Conservation (phyloP, 148 eudicot genomes). For the Cornus suecica region DNA sequence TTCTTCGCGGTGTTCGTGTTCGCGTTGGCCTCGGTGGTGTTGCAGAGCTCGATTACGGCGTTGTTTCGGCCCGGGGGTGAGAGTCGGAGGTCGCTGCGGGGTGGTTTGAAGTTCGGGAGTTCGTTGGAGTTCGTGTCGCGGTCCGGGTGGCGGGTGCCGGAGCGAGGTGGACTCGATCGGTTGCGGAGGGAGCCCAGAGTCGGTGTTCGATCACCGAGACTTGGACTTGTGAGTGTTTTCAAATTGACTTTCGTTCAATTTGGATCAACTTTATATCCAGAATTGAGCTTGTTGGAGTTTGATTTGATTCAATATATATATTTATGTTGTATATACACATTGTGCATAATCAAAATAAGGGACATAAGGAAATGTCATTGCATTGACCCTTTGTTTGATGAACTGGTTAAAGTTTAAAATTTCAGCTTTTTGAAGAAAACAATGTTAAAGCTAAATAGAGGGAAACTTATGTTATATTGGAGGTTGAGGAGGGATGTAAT, state of each 20-base stretch:
- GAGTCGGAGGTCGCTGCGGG: conserved; percentile 31
- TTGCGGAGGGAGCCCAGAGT: conserved; percentile 38
- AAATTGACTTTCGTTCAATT: neutral
- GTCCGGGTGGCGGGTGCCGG: conserved; percentile 12
- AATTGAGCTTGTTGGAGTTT: neutral
- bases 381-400: neutral
- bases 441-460: neutral
- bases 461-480: neutral
- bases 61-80: conserved; percentile 47
- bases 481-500: neutral
- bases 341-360: neutral
- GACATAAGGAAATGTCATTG: neutral
- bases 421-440: neutral
- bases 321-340: too few relatives aligned
- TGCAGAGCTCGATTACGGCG: conserved; percentile 78
- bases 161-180: conserved; percentile 42
- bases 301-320: neutral
- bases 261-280: neutral
- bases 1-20: conserved; percentile 59
- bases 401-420: neutral
- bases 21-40: conserved; percentile 64
- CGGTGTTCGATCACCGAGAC: conserved; percentile 64
- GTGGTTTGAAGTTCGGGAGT: conserved; percentile 53
- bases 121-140: conserved; percentile 53
- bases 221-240: conserved; percentile 63